Base-by-base conservation (phyloP, 2,329 filamentous ascomycete genomes). In the Venturia asperata region DNA sequence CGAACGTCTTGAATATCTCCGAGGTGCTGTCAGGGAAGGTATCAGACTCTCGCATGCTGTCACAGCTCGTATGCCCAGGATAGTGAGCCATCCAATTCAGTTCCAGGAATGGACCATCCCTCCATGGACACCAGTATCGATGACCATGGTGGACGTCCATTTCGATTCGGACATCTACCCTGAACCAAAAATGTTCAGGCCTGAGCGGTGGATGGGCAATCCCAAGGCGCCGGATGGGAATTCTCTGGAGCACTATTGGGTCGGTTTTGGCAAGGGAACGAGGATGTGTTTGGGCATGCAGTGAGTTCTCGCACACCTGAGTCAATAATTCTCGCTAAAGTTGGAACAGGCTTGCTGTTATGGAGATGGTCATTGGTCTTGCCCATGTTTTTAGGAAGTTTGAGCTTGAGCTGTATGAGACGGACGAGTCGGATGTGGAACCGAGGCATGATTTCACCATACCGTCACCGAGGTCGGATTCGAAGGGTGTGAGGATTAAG, bases 281-380 rank as follows among this genome's bases (percentile, higher is more conserved):
- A 77, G 87, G 69, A 86, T 85, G 0, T 90, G 87, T 67, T 81
- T 86, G 34, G 86, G 86, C 3, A 86, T 85, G 69, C 84, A 89
- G 64, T 65, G 49, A 64, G 64, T 61, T n/a, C n/a, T 30, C 19
- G 2, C 27, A 11, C 19, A 11, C 19, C 11, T 19, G 34, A 5
- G 5, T 37, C 17, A 19, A n/a, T 34, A 17, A 21, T 3, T 2
- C 17, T 17, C 11, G 10, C 34, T 34, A 34, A 34, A 7, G 24
- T 58, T 5, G 27, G 17, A 6, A 15, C 37, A 64, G 62, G 86
- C 88, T 67, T 24, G 66, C 66, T 1, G 52, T 64, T 5, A 49
- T 61, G 64, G 66, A 67, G 39, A 27, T 67, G 52, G 52, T 55
- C 34, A 24, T 66, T 15, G 62, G 61, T 11, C 49, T 66, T 2